phyloP scores from a whole-genome alignment of 805 yeast species.

The Saccharomycopsis sp. region DNA sequence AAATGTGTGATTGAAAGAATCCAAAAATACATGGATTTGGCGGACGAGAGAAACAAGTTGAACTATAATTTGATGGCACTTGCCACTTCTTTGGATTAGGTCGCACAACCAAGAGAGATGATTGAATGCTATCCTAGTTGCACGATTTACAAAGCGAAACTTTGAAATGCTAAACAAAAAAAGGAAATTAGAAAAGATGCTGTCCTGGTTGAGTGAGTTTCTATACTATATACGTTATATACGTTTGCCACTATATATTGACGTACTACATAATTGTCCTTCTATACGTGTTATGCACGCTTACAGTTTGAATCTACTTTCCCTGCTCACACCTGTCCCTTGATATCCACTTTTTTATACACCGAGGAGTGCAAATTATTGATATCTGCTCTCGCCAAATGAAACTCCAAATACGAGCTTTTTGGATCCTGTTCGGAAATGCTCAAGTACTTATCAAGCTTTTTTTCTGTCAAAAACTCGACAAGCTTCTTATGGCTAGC shows the following conservation, averaged over 20 bases:
- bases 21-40: constrained; percentile 56
- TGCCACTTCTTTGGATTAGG: not conserved
- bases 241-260: too few species aligned
- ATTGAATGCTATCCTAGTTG: too few species aligned
- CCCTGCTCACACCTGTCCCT: constrained; percentile 80
- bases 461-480: constrained; percentile 36
- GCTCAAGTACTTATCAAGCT: constrained; percentile 30
- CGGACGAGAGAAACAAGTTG: constrained; percentile 51
- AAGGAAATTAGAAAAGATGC: too few species aligned
- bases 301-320: too few species aligned
- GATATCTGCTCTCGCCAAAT: constrained; percentile 32
- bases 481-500: constrained; percentile 31
- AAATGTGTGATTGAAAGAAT: constrained; percentile 47
- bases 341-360: constrained; percentile 68
- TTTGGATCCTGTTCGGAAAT: constrained; percentile 26
- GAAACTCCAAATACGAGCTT: constrained; percentile 29
- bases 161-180: too few species aligned
- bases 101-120: too few species aligned
- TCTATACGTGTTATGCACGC: too few species aligned
- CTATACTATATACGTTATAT: too few species aligned
- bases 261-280: too few species aligned
- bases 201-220: too few species aligned
- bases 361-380: constrained; percentile 32
- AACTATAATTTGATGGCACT: constrained; percentile 76
- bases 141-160: too few species aligned